phyloP scores from a whole-genome alignment of 192 early-diverging fungal genomes.

The Geosiphon pyriformis region DNA sequence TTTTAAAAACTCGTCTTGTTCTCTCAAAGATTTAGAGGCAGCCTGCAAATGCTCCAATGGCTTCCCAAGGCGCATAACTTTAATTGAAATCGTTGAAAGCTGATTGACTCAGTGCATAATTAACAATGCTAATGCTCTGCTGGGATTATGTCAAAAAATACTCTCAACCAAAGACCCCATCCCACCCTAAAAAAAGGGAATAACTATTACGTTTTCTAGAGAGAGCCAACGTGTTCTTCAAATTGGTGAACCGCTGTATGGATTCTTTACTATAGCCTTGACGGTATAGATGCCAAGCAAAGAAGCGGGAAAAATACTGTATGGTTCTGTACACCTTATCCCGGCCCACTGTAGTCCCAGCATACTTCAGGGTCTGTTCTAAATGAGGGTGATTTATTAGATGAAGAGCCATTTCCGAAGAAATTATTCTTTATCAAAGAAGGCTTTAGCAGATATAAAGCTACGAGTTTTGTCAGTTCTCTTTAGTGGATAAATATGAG shows the following conservation, averaged over 20 bases:
- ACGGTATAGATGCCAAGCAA: conserved; percentile 59
- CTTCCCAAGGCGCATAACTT: conserved; percentile 65
- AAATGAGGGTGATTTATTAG: conserved; percentile 28
- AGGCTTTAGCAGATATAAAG: too few species aligned
- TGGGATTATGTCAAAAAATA: not conserved
- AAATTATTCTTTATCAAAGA: too few species aligned
- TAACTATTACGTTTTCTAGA: conserved; percentile 61
- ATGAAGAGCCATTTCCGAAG: too few species aligned
- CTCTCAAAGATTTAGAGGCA: conserved; percentile 46
- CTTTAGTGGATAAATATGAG: too few species aligned
- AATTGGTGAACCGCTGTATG: conserved; percentile 50
- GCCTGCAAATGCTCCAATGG: conserved; percentile 61
- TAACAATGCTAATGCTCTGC: not conserved
- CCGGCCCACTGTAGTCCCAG: conserved; percentile 61
- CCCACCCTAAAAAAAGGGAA: not conserved
- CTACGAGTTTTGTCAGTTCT: too few species aligned
- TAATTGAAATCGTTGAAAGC: not conserved
- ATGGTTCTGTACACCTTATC: conserved; percentile 77
- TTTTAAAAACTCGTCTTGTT: conserved; percentile 58
- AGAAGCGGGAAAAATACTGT: conserved; percentile 84
- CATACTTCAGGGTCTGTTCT: conserved; percentile 45
- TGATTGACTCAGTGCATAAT: conserved; percentile 4
- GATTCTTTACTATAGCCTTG: conserved; percentile 53
- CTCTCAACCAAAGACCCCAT: too few species aligned
- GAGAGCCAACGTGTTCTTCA: conserved; percentile 55